These are phyloP conservation scores for Ottelia alismoides DNA, from an alignment of 106 monocot species.

Conservation along the genomic window DNA sequence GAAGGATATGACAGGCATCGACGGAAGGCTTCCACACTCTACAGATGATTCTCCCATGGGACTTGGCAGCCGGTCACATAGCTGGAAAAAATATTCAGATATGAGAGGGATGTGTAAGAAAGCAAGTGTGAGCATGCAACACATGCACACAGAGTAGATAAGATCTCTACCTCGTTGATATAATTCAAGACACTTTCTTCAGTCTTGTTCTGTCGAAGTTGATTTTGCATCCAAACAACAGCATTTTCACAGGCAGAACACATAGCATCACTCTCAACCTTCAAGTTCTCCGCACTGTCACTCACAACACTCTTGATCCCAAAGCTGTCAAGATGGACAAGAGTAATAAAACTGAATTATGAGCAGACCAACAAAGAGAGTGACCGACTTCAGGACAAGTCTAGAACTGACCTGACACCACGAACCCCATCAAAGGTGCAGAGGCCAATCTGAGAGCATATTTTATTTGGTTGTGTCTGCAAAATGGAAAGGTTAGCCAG, in stretches of 20 bases:
- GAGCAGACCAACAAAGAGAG: not conserved
- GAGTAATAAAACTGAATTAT: not conserved
- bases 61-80: constrained; percentile 70
- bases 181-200: constrained; percentile 49
- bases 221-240: constrained; percentile 89
- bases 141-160: too few species aligned
- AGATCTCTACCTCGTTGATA: constrained; percentile 60
- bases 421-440: constrained; percentile 44
- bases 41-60: constrained; percentile 77
- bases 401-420: constrained; percentile 39
- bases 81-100: constrained; percentile 8
- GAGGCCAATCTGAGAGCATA: constrained; percentile 68
- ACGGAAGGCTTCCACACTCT: constrained; percentile 44
- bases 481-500: not conserved
- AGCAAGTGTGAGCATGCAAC: not conserved
- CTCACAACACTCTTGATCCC: constrained; percentile 67
- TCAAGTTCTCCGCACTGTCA: constrained; percentile 9
- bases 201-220: constrained; percentile 57
- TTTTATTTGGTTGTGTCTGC: constrained; percentile 48
- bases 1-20: constrained; percentile 70
- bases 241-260: constrained; percentile 77
- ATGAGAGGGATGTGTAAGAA: not conserved
- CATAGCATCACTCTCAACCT: constrained; percentile 28
- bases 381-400: not conserved
- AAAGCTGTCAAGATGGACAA: constrained; percentile 23